phyloP scores from a whole-genome alignment of 139 green algal species.

The Ettlia oleoabundans region DNA sequence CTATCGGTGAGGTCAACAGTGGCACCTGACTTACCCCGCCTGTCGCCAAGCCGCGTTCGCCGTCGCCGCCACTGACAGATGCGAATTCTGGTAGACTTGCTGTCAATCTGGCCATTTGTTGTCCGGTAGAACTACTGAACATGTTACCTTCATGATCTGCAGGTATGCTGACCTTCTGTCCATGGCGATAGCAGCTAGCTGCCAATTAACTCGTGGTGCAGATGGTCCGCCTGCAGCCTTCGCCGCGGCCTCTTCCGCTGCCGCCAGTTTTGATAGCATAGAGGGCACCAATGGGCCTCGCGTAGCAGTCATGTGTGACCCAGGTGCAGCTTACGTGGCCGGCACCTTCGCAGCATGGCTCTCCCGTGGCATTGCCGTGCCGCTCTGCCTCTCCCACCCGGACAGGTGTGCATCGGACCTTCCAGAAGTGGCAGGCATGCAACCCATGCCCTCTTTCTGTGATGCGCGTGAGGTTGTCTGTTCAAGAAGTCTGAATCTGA shows the following conservation, averaged over 20 bases:
- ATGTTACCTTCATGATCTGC: background rate
- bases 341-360: conserved; percentile 87
- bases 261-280: background rate
- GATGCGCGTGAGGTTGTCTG: no score
- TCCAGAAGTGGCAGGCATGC: no score
- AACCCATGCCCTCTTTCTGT: no score
- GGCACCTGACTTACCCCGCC: background rate
- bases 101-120: no score
- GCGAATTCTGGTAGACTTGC: no score
- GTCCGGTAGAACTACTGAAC: background rate
- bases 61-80: no score
- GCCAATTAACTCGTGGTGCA: background rate
- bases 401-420: no score
- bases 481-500: no score
- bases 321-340: conserved; percentile 66
- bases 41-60: background rate
- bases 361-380: conserved; percentile 78
- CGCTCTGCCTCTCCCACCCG: conserved; percentile 84
- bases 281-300: conserved; percentile 11
- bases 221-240: no score
- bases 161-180: conserved; percentile 35
- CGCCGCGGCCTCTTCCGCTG: background rate
- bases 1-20: background rate
- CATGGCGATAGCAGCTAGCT: background rate
- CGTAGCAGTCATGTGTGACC: conserved; percentile 60